Conservation (phyloP, 139 green algal genomes). For the Volvox africanus region DNA sequence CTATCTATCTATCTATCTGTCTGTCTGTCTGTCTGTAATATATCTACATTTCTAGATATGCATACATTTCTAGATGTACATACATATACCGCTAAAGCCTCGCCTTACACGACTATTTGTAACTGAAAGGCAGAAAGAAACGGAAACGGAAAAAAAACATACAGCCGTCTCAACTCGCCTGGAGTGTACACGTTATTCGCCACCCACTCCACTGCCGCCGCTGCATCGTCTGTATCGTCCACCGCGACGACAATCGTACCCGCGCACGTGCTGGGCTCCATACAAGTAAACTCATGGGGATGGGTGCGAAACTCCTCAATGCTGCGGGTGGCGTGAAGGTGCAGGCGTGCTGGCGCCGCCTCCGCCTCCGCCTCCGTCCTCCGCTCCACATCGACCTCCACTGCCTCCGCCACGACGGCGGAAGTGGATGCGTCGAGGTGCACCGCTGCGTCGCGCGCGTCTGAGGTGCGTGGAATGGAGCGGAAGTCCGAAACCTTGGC, state of each 20-base stretch:
- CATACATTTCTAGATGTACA: no score
- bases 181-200: neutral
- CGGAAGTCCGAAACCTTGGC: neutral
- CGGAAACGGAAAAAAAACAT: no score
- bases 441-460: neutral
- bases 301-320: constrained; percentile 16
- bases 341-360: neutral
- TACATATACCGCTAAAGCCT: no score
- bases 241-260: constrained; percentile 36
- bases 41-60: no score
- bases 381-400: neutral
- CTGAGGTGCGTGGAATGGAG: neutral
- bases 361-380: neutral
- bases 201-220: constrained; percentile 24
- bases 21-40: no score
- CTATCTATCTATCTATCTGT: no score
- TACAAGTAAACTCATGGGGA: constrained; percentile 29
- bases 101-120: no score
- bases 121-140: no score
- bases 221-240: constrained; percentile 40
- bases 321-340: neutral
- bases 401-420: neutral
- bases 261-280: constrained; percentile 7
- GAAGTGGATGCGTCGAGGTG: neutral
- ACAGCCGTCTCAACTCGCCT: constrained; percentile 1